Evolutionary conservation across 129 eudicot species (phyloP).

Genomic region (Mikania micrantha): DNA sequence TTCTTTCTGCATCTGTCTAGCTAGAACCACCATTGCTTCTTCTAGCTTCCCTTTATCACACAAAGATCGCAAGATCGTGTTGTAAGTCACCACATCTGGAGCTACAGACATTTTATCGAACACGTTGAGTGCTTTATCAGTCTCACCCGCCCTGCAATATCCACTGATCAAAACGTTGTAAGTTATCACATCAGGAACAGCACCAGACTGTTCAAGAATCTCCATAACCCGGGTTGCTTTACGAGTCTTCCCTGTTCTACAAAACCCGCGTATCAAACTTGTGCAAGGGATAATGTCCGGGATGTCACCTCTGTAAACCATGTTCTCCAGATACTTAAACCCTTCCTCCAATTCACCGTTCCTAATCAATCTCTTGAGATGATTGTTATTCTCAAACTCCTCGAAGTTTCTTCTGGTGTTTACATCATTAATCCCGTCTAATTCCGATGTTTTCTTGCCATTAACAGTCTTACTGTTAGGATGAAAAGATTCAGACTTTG

Average conservation of each 20-base stretch:
- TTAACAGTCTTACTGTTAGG: conserved; percentile 37
- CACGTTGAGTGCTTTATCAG: conserved; percentile 51
- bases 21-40: conserved; percentile 67
- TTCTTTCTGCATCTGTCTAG: conserved; percentile 45
- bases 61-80: conserved; percentile 57
- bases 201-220: conserved; percentile 78
- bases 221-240: conserved; percentile 75
- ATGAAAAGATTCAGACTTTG: conserved; percentile 27
- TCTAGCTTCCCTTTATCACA: conserved; percentile 70
- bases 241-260: conserved; percentile 45
- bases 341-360: conserved; percentile 61
- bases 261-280: conserved; percentile 74
- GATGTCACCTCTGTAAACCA: conserved; percentile 68
- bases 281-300: conserved; percentile 74
- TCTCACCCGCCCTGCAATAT: conserved; percentile 64
- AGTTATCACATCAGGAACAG: conserved; percentile 80
- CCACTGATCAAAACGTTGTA: conserved; percentile 79
- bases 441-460: conserved; percentile 25
- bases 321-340: conserved; percentile 52
- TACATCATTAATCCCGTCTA: conserved; percentile 25
- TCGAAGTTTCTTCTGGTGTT: conserved; percentile 37
- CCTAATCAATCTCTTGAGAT: conserved; percentile 57
- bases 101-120: conserved; percentile 73
- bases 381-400: conserved; percentile 71
- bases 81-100: conserved; percentile 80